phyloP scores from a whole-genome alignment of 2,329 filamentous ascomycete genomes.

The Herpotrichia juniperi region DNA sequence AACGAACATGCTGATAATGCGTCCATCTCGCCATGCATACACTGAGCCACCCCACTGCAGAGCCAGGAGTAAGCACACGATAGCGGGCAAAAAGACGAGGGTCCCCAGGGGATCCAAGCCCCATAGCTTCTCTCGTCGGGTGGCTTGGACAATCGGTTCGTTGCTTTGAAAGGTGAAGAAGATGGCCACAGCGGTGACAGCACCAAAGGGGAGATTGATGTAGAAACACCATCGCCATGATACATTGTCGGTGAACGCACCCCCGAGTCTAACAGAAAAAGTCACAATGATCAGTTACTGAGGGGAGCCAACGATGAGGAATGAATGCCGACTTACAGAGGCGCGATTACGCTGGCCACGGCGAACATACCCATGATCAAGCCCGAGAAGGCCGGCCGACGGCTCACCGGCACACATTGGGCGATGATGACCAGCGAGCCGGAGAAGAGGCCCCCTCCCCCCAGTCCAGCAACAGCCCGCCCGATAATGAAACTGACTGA shows the following conservation, averaged over 20 bases:
- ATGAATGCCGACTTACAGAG: no score
- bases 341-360: slow-evolving; percentile 14
- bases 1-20: slow-evolving; percentile 37
- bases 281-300: slow-evolving; percentile 46
- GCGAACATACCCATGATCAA: slow-evolving; percentile 14
- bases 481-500: slow-evolving; percentile 52
- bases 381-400: slow-evolving; percentile 42
- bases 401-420: slow-evolving; percentile 42
- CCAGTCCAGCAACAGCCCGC: slow-evolving; percentile 50
- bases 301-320: slow-evolving; percentile 50
- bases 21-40: slow-evolving; percentile 47
- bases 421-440: slow-evolving; percentile 50
- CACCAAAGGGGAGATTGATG: slow-evolving; percentile 27
- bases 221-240: slow-evolving; percentile 31
- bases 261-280: no score
- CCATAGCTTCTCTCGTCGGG: slow-evolving; percentile 19
- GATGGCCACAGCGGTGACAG: slow-evolving; percentile 17
- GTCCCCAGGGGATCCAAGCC: slow-evolving; percentile 53
- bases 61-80: slow-evolving; percentile 24
- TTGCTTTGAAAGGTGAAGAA: slow-evolving; percentile 46
- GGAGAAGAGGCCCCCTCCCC: slow-evolving; percentile 50
- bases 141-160: slow-evolving; percentile 6
- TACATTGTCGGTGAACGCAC: slow-evolving; percentile 38
- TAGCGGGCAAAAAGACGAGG: slow-evolving; percentile 44
- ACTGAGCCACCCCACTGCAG: slow-evolving; percentile 41